Evolutionary conservation across 306 rosid species (phyloP), one percentile per base, ranked within the genome.

Genomic region (Pachyrhizus erosus): DNA sequence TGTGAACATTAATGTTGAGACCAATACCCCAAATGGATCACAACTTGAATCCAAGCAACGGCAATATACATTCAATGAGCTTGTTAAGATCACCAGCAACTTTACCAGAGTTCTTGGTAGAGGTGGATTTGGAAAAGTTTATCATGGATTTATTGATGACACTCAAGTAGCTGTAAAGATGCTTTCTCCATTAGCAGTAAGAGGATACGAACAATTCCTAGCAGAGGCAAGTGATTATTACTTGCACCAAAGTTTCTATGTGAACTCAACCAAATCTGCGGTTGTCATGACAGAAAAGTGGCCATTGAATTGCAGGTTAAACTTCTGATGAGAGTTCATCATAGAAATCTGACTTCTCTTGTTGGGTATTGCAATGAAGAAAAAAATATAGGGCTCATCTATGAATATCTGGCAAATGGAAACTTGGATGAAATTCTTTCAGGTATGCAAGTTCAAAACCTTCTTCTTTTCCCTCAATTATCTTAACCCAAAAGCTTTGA

Each of bases 101-200:
- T 85, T 89, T 58, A 77, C 49, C 14, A 87, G 78, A 20, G n/a
- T 80, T 82, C 78, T 89, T 5, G 92, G 89, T 5, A 84, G 49
- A 55, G 92, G 92, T 55, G 91, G 91, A 55, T 89, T 86, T 46
- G 91, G 92, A 51, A 62, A 51, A 14, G 94, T 89, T 42, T 91
- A 76, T 69, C 75, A 84, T 51, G 92, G 92, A 17, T 33, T 62
- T 40, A 23, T 84, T 34, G 90, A 86, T 17, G 83, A 71, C 43
- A 80, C 70, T 76, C 78, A 80, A 84, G 94, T 92, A 15, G 93
- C 93, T 55, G 83, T 88, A 5, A 91, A 91, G 88, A 74, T 88
- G 76, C 89, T 88, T 66, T 87, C 92, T 5, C 26, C 70, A 31
- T 74, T 91, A 8, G 70, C 93, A 21, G 79, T 46, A 14, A 89